A percentile compares a stretch with the other conserved stretches of the same genome.
phyloP scores from a whole-genome alignment of 2,329 filamentous ascomycete species.

The Ophiostoma quercus region DNA sequence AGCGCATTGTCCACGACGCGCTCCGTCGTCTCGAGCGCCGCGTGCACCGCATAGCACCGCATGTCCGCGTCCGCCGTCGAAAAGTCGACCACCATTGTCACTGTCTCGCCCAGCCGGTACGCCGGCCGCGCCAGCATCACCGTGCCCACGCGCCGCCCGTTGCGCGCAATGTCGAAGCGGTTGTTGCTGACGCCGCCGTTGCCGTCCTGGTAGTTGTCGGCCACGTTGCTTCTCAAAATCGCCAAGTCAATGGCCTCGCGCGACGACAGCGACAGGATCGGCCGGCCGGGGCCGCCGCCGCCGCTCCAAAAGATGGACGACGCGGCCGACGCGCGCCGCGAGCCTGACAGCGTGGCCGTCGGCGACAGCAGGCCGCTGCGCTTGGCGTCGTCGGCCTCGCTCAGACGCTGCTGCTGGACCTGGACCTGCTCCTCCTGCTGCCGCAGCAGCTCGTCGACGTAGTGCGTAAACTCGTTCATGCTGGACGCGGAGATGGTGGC shows the following conservation, averaged over 20 bases:
- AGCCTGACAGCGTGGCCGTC: constrained; percentile 50
- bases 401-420: constrained; percentile 38
- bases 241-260: constrained; percentile 89
- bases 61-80: constrained; percentile 59
- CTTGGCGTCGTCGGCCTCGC: constrained; percentile 35
- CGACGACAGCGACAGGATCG: constrained; percentile 56
- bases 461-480: constrained; percentile 65
- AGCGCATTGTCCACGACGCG: constrained; percentile 74
- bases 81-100: constrained; percentile 82
- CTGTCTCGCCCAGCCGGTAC: constrained; percentile 81
- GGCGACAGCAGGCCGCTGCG: constrained; percentile 62
- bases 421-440: constrained; percentile 44
- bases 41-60: constrained; percentile 78
- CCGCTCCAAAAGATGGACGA: constrained; percentile 24
- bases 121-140: constrained; percentile 83
- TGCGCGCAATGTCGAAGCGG: constrained; percentile 89
- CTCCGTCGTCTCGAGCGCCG: constrained; percentile 81
- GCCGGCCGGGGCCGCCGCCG: constrained; percentile 25
- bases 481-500: constrained; percentile 33
- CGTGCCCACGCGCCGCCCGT: constrained; percentile 84
- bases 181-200: constrained; percentile 64
- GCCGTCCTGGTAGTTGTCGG: constrained; percentile 35
- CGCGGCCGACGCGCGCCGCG: constrained; percentile 48
- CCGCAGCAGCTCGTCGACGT: constrained; percentile 67
- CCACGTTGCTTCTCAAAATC: constrained; percentile 74